Evolutionary conservation across 495 filamentous ascomycete genomes (phyloP).

Genomic region (Penicillium crystallinum): DNA sequence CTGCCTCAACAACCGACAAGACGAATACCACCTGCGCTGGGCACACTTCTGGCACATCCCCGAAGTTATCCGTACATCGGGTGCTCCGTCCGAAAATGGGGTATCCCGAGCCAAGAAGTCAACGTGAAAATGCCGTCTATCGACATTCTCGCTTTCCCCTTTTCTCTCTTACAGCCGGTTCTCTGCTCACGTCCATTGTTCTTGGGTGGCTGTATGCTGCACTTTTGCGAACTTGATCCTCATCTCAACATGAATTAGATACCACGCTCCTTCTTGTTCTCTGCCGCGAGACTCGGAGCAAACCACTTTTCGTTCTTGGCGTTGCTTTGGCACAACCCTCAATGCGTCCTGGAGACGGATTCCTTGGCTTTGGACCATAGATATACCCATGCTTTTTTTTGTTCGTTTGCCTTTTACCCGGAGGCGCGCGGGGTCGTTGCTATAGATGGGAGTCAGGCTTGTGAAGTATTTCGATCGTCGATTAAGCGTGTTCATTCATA

Average conservation of each 20-base stretch:
- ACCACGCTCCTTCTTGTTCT: constrained; percentile 5
- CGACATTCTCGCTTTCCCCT: background rate
- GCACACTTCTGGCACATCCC: constrained; percentile 61
- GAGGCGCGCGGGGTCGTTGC: constrained; percentile 10
- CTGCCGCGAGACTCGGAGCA: constrained; percentile 1
- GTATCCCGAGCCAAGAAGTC: constrained; percentile 38
- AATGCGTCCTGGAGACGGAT: constrained; percentile 10
- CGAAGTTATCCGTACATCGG: constrained; percentile 47
- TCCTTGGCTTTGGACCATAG: constrained; percentile 7
- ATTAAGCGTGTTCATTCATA: constrained; percentile 3
- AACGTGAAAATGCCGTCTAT: constrained; percentile 16
- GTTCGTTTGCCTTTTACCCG: background rate
- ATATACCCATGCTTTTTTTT: constrained; percentile 6
- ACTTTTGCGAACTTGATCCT: constrained; percentile 5
- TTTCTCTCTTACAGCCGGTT: background rate
- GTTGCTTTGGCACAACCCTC: constrained; percentile 1
- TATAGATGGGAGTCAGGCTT: constrained; percentile 14
- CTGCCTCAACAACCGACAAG: constrained; percentile 70
- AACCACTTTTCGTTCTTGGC: constrained; percentile 3
- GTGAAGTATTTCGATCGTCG: background rate
- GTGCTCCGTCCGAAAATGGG: constrained; percentile 22
- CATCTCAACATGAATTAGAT: constrained; percentile 1
- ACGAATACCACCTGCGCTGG: constrained; percentile 74
- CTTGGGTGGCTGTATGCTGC: background rate
- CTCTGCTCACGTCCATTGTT: background rate